Evolutionary conservation across 768 basidiomycete species (phyloP), one percentile per base, ranked within the genome.

Genomic region (Mycena indigotica): DNA sequence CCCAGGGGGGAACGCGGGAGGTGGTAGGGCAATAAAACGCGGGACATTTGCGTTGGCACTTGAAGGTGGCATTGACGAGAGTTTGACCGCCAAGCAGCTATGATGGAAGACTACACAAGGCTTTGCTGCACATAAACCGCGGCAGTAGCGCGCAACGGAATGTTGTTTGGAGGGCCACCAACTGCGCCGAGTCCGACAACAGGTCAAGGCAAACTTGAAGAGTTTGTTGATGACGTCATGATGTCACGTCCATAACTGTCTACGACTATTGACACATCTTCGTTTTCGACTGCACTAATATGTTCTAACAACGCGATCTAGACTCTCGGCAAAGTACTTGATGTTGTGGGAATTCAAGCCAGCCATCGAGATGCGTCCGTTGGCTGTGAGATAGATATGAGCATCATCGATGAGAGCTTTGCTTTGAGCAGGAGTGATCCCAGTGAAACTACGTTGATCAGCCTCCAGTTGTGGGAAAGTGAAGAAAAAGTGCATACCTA

Each of bases 291-390:
- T n/a, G 25, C 56, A 60, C 32, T 58, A 61, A 17, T 71, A 65
- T 4, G 78, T 78, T 35, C 85, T 80, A 49, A 91, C 84, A 13
- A 80, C 88, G 68, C 74, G 79, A 74, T 93, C 89, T 61, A 94
- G 70, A 63, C 76, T 76, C 69, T 78, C 77, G 21, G 88, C 91
- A 79, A 93, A 85, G 71, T 90, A 89, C 30, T 72, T 56, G n/a
- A 96, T 72, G 73, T 95, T 97, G 58, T 78, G 68, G 45, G 76
- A 83, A 79, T 94, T 96, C 76, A 96, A 72, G 16, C 91, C 95
- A 3, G 94, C 92, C 94, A 98, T 96, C 55, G 92, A 94, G 66
- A 98, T 96, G 50, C 95, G 81, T 46, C 95, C 93, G 68, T 94
- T 95, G 51, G 64, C 72, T 2, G 93, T 94, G 80, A 96, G 74